Evolutionary conservation across 345 rosid species (phyloP), one percentile per base, ranked within the genome.

Genomic region (Reutealis trisperma): DNA sequence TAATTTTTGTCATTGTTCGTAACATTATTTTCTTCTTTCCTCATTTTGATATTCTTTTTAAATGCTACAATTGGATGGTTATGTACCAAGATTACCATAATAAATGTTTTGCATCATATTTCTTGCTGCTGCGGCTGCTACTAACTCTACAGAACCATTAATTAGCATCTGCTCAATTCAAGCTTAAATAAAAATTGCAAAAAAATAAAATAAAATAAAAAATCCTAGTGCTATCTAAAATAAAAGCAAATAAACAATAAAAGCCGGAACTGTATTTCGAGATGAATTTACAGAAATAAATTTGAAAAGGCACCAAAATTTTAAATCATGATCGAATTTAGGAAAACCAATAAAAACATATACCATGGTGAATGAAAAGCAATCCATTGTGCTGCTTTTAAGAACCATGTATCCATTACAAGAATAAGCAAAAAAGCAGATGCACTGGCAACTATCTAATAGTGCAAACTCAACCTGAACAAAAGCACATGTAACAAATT

Each of bases 321-420:
- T 44, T n/a, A 12, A 42, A 42, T 67, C n/a, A 14, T 42, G 11
- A 42, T 6, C 4, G 60, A 21, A 18, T 54, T 54, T 55, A 16
- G 15, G 5, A 13, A 55, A 11, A 32, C 6, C 5, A 67, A 44
- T 4, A n/a, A 67, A 22, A n/a, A 11, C 18, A 21, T 18, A 21
- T 19, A n/a, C 54, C 30, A 42, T 44, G 54, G 70, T 4, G 4
- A 44, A 22, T n/a, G 16, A 67, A 44, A 41, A 11, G 8, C 21
- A 32, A 27, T 30, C 42, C 30, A 30, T 11, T 9, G 0, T 10
- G n/a, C 41, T 32, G 25, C 55, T 44, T 67, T 22, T 14, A 8
- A 15, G 19, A 67, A 67, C 24, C 67, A 44, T 22, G 34, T 49
- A 67, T 67, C 54, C 55, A 67, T 67, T 24, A 67, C 71, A 42